Conservation (phyloP, 139 green algal genomes). For the Chlorella sp. region DNA sequence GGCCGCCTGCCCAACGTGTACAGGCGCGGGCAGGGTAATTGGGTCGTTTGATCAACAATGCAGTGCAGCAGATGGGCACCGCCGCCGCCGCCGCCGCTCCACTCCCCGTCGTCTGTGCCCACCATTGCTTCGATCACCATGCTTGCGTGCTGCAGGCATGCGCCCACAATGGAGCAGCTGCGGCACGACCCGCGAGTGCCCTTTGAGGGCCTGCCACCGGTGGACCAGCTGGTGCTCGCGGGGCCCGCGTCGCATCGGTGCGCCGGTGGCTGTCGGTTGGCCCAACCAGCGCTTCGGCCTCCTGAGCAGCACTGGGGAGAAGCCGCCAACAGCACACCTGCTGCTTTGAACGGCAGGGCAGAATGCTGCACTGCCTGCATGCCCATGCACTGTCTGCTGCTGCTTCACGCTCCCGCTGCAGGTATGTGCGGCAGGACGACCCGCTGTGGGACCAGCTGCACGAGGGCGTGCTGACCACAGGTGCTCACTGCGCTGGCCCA, state of each 20-base stretch:
- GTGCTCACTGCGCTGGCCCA: neutral
- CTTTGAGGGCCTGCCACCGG: slow-evolving; percentile 28
- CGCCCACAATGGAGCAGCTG: neutral
- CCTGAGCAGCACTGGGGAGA: no score
- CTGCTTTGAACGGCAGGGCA: no score
- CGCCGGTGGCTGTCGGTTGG: no score
- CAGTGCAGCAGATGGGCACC: no score
- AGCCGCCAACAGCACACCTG: no score
- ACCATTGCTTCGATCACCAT: no score
- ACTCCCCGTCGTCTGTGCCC: no score
- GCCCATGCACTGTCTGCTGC: no score
- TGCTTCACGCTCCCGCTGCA: neutral
- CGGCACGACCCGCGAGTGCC: neutral
- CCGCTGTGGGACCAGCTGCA: slow-evolving; percentile 67
- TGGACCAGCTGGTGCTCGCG: neutral
- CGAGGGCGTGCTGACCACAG: slow-evolving; percentile 65
- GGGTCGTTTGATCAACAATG: no score
- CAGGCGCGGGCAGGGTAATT: neutral
- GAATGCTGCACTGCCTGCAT: no score
- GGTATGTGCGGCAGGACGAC: slow-evolving; percentile 64
- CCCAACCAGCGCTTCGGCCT: no score
- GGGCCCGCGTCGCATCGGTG: slow-evolving; percentile 5
- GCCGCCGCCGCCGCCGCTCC: no score
- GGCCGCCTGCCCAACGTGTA: slow-evolving; percentile 14
- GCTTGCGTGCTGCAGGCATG: neutral